A percentile compares a stretch with the other conserved stretches of the same genome.
These are phyloP conservation scores for Magnusiomyces paraingens DNA, from an alignment of 1,139 yeast species.

Conservation along the genomic window DNA sequence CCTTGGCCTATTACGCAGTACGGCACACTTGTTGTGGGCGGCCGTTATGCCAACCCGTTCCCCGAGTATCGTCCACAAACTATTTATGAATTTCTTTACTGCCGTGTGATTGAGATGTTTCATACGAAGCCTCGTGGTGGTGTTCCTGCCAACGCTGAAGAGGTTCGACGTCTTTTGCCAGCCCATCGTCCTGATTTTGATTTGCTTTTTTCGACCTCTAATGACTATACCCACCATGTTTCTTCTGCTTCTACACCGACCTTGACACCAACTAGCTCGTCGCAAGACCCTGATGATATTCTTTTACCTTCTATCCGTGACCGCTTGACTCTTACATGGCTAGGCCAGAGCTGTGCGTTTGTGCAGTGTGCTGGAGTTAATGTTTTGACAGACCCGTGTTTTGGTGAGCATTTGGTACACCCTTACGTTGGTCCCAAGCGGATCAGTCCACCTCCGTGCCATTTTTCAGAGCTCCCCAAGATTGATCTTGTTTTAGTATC, in stretches of 20 bases:
- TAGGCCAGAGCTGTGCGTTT: slow-evolving; percentile 85
- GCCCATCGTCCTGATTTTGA: slow-evolving; percentile 52
- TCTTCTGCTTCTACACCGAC: not conserved
- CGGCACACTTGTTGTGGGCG: slow-evolving; percentile 52
- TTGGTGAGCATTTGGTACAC: slow-evolving; percentile 60
- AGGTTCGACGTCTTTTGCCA: slow-evolving; percentile 43
- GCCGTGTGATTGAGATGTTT: slow-evolving; percentile 63
- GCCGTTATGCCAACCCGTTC: slow-evolving; percentile 86
- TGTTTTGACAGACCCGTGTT: slow-evolving; percentile 78
- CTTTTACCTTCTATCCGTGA: slow-evolving; percentile 33
- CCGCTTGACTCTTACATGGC: slow-evolving; percentile 72
- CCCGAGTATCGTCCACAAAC: slow-evolving; percentile 89
- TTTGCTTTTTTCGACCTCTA: slow-evolving; percentile 32
- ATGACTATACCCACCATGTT: slow-evolving; percentile 6
- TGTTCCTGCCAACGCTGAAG: slow-evolving; percentile 48
- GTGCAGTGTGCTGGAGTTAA: slow-evolving; percentile 67
- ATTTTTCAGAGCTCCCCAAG: slow-evolving; percentile 52
- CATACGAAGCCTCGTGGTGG: slow-evolving; percentile 64
- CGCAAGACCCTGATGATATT: slow-evolving; percentile 10
- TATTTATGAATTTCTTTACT: slow-evolving; percentile 70
- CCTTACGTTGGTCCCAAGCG: slow-evolving; percentile 73
- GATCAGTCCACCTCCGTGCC: slow-evolving; percentile 64
- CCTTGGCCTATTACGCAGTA: slow-evolving; percentile 34
- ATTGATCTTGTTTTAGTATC: slow-evolving; percentile 74
- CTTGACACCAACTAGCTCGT: not conserved